phyloP scores from a whole-genome alignment of 768 basidiomycete species.

The Kwoniella sp. region DNA sequence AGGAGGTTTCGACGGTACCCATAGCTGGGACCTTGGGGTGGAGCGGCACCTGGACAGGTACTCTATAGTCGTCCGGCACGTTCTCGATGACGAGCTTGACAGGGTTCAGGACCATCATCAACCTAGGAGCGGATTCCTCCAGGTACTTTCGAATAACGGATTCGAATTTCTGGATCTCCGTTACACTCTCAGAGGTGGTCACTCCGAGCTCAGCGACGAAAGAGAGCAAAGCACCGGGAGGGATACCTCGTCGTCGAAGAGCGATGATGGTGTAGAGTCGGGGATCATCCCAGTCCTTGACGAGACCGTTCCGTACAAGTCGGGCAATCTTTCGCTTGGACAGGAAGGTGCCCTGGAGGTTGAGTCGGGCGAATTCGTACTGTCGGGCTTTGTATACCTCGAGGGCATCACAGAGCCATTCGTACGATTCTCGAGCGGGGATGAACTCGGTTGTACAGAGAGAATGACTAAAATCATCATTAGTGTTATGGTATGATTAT shows the following conservation, averaged over 20 bases:
- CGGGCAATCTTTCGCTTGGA: slow-evolving; percentile 93
- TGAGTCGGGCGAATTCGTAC: slow-evolving; percentile 92
- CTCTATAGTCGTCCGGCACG: slow-evolving; percentile 77
- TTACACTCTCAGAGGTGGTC: slow-evolving; percentile 78
- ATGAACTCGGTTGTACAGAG: slow-evolving; percentile 96
- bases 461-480: slow-evolving; percentile 70
- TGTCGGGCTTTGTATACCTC: slow-evolving; percentile 96
- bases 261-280: slow-evolving; percentile 96
- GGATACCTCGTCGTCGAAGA: slow-evolving; percentile 88
- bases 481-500: background rate
- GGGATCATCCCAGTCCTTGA: slow-evolving; percentile 95
- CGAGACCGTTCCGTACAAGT: slow-evolving; percentile 80
- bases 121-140: slow-evolving; percentile 80
- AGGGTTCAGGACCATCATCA: slow-evolving; percentile 88
- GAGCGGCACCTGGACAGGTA: slow-evolving; percentile 83
- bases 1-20: slow-evolving; percentile 71
- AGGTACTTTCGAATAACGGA: slow-evolving; percentile 84
- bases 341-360: slow-evolving; percentile 89
- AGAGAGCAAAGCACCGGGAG: slow-evolving; percentile 90
- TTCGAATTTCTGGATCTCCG: slow-evolving; percentile 87
- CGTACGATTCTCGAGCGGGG: slow-evolving; percentile 92
- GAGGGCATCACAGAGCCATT: slow-evolving; percentile 98
- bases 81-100: slow-evolving; percentile 91
- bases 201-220: slow-evolving; percentile 96
- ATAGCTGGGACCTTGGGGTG: slow-evolving; percentile 92